phyloP scores from a whole-genome alignment of 1,284 basidiomycete genomes.

The Heterobasidion annosum region DNA sequence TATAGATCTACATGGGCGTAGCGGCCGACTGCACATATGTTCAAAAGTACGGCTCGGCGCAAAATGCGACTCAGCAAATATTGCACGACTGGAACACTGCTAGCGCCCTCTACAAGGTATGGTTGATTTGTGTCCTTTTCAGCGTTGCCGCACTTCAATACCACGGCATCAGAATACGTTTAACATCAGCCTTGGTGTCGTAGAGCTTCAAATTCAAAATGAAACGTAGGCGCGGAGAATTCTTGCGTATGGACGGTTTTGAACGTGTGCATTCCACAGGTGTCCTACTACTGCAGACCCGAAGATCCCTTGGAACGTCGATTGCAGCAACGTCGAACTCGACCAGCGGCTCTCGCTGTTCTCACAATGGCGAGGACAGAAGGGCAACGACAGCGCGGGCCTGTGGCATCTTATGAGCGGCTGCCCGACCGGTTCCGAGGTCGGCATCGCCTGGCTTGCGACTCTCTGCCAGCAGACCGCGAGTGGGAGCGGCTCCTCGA shows the following conservation, averaged over 20 bases:
- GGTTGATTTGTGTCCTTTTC: constrained; percentile 6
- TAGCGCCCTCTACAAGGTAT: constrained; percentile 68
- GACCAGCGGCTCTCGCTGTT: constrained; percentile 74
- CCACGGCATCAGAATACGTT: constrained; percentile 44
- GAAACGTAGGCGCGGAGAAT: constrained; percentile 21
- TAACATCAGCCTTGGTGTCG: constrained; percentile 80
- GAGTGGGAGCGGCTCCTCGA: constrained; percentile 33
- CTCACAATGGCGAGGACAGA: constrained; percentile 74
- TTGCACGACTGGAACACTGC: constrained; percentile 75
- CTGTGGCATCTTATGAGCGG: constrained; percentile 91
- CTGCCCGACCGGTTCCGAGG: constrained; percentile 77
- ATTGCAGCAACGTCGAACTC: constrained; percentile 37
- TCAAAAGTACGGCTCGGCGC: constrained; percentile 45
- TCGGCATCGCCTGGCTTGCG: constrained; percentile 87
- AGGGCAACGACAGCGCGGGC: constrained; percentile 66
- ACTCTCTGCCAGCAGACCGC: constrained; percentile 60
- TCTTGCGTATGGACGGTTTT: neutral
- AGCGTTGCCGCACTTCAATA: constrained; percentile 1
- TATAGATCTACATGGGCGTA: constrained; percentile 70
- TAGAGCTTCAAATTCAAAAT: constrained; percentile 68
- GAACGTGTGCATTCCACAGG: constrained; percentile 16
- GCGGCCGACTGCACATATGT: constrained; percentile 86
- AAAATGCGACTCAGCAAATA: constrained; percentile 67
- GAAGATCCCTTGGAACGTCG: constrained; percentile 49
- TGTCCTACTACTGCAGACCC: constrained; percentile 45